Base-by-base conservation (phyloP, 306 rosid genomes). In the Alnus rubra region DNA sequence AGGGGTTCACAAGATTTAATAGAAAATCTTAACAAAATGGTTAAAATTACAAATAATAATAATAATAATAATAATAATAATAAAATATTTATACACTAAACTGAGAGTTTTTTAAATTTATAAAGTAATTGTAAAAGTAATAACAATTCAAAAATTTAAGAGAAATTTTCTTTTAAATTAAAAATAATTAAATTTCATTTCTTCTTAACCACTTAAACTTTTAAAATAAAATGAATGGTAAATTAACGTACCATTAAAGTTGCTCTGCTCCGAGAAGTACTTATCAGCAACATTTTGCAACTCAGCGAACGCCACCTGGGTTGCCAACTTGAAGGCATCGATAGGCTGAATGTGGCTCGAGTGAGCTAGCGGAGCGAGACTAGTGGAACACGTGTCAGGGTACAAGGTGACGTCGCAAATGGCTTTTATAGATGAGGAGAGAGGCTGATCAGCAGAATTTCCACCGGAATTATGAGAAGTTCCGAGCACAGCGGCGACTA, bases 401-500 rank as follows among this genome's bases (percentile, higher is more conserved):
- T 90, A 87, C 86, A 94, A 45, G 6, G 98, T 94, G 47, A 87
- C 83, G 9, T 94, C 89, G 65, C 96, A 94, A 73, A 94, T 81
- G 16, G 96, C 97, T 77, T 82, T 91, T 69, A 93, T 75, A 0
- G 93, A 81, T 82, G 83, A 35, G 0, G 88, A 71, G 47, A 84
- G 49, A 55, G 77, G 10, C 30, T 69, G 71, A 42, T 42, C 8
- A 7, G 64, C 69, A 42, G 19, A 85, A 42, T 52, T 68, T 44
- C 45, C 55, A 9, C 16, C 19, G 71, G 73, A 47, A 8, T 28
- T 72, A 0, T 13, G 63, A 52, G 51, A 52, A 50, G 81, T 77
- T 59, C 89, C 93, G 5, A 86, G 78, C 0, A 90, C 89, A 3
- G 82, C 83, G 5, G 85, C 92, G 12, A 86, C 78, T 2, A 88